A percentile compares a stretch with the other conserved stretches of the same genome.
Conservation (phyloP, 176 grass and related monocot species). For the Phragmites australis region DNA sequence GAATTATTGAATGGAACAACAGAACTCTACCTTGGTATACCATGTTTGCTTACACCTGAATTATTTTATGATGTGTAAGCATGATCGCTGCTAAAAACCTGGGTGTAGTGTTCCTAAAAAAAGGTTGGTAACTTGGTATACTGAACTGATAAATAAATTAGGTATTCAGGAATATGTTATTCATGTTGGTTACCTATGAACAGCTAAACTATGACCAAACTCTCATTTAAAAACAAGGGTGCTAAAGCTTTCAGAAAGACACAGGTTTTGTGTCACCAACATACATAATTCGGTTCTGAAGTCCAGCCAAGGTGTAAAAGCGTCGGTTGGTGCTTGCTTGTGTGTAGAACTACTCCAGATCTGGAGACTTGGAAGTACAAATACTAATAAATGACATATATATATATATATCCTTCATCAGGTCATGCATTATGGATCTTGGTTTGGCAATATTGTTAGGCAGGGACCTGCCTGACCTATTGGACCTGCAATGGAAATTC, state of each 20-base stretch:
- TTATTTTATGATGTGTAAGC: background rate
- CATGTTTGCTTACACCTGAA: background rate
- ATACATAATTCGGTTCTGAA: background rate
- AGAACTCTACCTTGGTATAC: background rate
- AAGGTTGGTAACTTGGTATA: background rate
- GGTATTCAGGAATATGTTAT: background rate
- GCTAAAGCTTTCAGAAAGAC: background rate
- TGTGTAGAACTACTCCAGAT: background rate
- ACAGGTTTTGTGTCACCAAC: conserved; percentile 22
- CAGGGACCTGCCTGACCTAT: background rate
- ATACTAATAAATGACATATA: background rate
- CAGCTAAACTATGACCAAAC: background rate
- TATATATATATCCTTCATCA: background rate
- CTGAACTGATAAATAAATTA: background rate
- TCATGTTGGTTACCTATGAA: background rate
- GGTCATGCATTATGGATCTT: background rate
- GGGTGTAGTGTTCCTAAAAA: background rate
- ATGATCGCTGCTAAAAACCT: background rate
- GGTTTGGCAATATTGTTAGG: conserved; percentile 22
- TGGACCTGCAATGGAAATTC: conserved; percentile 25
- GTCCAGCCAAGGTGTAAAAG: conserved; percentile 28
- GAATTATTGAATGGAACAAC: background rate
- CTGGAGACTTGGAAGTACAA: background rate
- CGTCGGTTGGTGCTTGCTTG: background rate
- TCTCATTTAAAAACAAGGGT: background rate